phyloP scores from a whole-genome alignment of 305 asterid genomes.

The Fraxinus greggii region DNA sequence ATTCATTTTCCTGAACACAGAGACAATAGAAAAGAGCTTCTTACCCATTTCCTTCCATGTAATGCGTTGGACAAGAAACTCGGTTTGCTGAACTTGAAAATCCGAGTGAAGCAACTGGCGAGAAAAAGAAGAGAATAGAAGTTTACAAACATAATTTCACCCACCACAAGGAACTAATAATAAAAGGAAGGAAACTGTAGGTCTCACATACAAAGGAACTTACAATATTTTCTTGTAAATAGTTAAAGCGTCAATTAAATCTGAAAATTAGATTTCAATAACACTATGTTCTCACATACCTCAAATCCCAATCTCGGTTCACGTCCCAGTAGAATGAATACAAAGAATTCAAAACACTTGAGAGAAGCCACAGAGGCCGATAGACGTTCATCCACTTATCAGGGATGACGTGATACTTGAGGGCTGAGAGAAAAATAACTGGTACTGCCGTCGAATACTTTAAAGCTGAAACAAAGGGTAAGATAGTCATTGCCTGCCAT shows the following conservation, averaged over 20 bases:
- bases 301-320: constrained; percentile 93
- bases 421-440: constrained; percentile 89
- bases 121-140: constrained; percentile 19
- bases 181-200: background rate
- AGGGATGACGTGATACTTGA: constrained; percentile 86
- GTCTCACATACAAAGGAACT: background rate
- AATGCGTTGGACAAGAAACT: constrained; percentile 55
- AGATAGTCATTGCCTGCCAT: constrained; percentile 27
- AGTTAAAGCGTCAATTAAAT: constrained; percentile 8
- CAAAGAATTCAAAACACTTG: constrained; percentile 74
- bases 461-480: constrained; percentile 66
- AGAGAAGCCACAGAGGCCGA: constrained; percentile 92
- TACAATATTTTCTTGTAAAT: constrained; percentile 3
- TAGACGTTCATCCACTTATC: constrained; percentile 69
- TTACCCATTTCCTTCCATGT: constrained; percentile 90
- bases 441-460: constrained; percentile 96
- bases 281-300: constrained; percentile 42
- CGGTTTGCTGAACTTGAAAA: constrained; percentile 88
- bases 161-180: background rate
- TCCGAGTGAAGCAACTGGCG: constrained; percentile 86
- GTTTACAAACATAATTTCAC: constrained; percentile 8
- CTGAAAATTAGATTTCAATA: background rate
- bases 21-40: constrained; percentile 19
- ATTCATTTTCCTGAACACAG: constrained; percentile 6
- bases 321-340: constrained; percentile 92